Percentiles rank a stretch among this genome's conserved stretches.
phyloP scores from a whole-genome alignment of 495 filamentous ascomycete species.

The Chaetomium cochliodes region DNA sequence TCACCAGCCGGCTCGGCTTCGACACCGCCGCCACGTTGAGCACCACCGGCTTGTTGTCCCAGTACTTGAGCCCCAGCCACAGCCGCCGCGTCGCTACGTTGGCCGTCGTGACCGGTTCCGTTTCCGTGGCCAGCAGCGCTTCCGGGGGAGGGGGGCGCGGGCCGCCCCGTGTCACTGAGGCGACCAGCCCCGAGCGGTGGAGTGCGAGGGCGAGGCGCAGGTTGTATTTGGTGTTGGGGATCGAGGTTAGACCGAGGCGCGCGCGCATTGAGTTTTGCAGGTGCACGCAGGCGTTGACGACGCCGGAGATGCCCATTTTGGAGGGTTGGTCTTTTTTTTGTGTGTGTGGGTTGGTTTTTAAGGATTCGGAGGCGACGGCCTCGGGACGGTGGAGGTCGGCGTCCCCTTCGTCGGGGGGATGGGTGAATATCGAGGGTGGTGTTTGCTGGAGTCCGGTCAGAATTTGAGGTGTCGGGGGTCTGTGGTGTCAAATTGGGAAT shows the following conservation, averaged over 20 bases:
- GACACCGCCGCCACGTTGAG: constrained; percentile 65
- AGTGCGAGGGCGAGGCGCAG: constrained; percentile 72
- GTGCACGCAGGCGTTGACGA: constrained; percentile 83
- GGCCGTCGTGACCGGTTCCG: constrained; percentile 66
- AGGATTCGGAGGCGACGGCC: neutral
- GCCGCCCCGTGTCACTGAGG: constrained; percentile 76
- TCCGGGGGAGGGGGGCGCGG: constrained; percentile 60
- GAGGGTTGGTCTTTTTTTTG: neutral
- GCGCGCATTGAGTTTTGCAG: constrained; percentile 90
- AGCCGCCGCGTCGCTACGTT: constrained; percentile 77
- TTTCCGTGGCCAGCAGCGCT: constrained; percentile 48
- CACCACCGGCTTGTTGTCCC: constrained; percentile 81
- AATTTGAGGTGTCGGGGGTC: neutral
- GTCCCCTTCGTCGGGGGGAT: constrained; percentile 2
- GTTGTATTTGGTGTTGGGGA: constrained; percentile 79
- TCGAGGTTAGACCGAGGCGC: constrained; percentile 80
- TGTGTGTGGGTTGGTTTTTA: no score
- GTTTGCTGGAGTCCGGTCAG: neutral
- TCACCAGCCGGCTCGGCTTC: constrained; percentile 73
- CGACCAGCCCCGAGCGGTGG: constrained; percentile 79
- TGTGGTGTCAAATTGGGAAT: neutral
- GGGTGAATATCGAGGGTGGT: neutral
- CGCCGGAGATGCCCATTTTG: constrained; percentile 80
- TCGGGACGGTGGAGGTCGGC: neutral
- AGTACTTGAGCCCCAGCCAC: constrained; percentile 95